Evolutionary conservation across 495 filamentous ascomycete genomes (phyloP).

Genomic region (Cercophora scortea): DNA sequence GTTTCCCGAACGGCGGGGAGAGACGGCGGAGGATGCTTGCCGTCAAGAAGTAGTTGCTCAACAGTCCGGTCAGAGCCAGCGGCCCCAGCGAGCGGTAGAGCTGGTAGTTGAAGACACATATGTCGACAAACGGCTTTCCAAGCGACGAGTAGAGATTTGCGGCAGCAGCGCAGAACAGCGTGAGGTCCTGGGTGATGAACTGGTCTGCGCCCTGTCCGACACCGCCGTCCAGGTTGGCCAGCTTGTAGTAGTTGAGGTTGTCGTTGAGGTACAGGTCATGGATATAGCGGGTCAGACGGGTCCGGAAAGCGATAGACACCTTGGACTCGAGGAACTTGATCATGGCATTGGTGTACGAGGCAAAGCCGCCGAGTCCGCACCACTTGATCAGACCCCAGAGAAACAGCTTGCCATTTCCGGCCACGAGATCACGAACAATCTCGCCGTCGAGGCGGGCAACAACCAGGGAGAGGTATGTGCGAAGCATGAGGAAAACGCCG

Average conservation of each 20-base stretch:
- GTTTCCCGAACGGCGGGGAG: slow-evolving; percentile 90
- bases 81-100: slow-evolving; percentile 88
- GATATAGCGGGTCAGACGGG: slow-evolving; percentile 90
- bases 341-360: slow-evolving; percentile 90
- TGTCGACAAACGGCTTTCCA: slow-evolving; percentile 91
- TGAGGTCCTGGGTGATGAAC: slow-evolving; percentile 96
- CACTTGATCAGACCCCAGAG: slow-evolving; percentile 81
- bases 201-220: slow-evolving; percentile 90
- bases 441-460: slow-evolving; percentile 92
- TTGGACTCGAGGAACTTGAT: slow-evolving; percentile 98
- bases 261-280: slow-evolving; percentile 95
- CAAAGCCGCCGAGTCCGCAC: slow-evolving; percentile 57
- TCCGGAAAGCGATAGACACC: slow-evolving; percentile 96
- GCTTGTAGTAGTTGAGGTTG: slow-evolving; percentile 91
- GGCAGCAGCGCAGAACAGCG: slow-evolving; percentile 85
- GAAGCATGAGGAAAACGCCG: slow-evolving; percentile 75
- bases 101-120: slow-evolving; percentile 96
- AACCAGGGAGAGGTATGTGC: slow-evolving; percentile 90
- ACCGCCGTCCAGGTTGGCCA: slow-evolving; percentile 88
- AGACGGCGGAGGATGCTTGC: slow-evolving; percentile 78
- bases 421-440: slow-evolving; percentile 91
- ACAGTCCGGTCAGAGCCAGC: slow-evolving; percentile 73
- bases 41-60: slow-evolving; percentile 87
- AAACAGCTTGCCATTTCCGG: slow-evolving; percentile 83
- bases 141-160: slow-evolving; percentile 93